Percentiles rank a stretch among this genome's conserved stretches.
These are phyloP conservation scores for Polytolypa hystricis DNA, from an alignment of 2,329 filamentous ascomycete genomes.

Conservation along the genomic window DNA sequence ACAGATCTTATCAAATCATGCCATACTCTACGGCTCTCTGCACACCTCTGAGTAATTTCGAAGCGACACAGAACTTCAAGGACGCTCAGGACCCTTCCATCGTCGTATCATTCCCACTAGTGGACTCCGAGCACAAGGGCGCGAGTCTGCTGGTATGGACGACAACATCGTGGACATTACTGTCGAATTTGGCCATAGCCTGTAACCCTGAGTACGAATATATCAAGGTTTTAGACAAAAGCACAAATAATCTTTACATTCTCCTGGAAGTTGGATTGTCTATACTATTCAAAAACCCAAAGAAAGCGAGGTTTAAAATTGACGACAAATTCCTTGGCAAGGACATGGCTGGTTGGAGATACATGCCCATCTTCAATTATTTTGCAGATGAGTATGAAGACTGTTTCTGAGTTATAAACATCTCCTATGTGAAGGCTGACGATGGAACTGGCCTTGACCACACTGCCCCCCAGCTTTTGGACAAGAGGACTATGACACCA, in stretches of 20 bases:
- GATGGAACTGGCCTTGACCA: slow-evolving; percentile 83
- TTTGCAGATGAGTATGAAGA: slow-evolving; percentile 77
- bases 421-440: slow-evolving; percentile 69
- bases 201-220: slow-evolving; percentile 76
- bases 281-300: slow-evolving; percentile 80
- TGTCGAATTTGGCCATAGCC: slow-evolving; percentile 65
- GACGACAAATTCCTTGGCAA: slow-evolving; percentile 63
- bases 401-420: slow-evolving; percentile 64
- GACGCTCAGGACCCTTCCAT: slow-evolving; percentile 76
- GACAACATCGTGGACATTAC: slow-evolving; percentile 77
- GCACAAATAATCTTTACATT: slow-evolving; percentile 65
- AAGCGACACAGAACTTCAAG: slow-evolving; percentile 83
- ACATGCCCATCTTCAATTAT: slow-evolving; percentile 72
- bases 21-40: slow-evolving; percentile 78
- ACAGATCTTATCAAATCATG: slow-evolving; percentile 78
- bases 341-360: slow-evolving; percentile 72
- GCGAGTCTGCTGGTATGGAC: slow-evolving; percentile 70
- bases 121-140: slow-evolving; percentile 58
- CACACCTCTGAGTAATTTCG: slow-evolving; percentile 76
- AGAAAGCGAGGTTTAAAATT: slow-evolving; percentile 78
- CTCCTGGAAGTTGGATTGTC: slow-evolving; percentile 64
- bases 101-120: slow-evolving; percentile 68
- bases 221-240: slow-evolving; percentile 68
- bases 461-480: slow-evolving; percentile 78
- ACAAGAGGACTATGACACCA: slow-evolving; percentile 81